Evolutionary conservation across 805 yeast species (phyloP).

Genomic region (Pichia occidentalis): DNA sequence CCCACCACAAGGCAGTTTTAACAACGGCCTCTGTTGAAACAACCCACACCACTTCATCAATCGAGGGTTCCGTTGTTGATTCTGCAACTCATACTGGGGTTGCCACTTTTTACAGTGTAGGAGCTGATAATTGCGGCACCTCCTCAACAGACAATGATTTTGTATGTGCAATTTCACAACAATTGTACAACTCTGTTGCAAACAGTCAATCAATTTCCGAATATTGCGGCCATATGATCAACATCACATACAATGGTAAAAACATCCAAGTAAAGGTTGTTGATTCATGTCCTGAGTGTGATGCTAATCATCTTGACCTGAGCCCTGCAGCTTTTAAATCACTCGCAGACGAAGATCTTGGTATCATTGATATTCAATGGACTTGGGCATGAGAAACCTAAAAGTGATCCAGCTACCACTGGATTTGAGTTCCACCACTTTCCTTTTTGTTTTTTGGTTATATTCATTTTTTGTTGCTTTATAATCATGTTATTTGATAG

Average conservation of each 20-base stretch:
- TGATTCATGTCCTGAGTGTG: conserved; percentile 48
- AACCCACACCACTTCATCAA: conserved; percentile 6
- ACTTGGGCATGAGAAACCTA: conserved; percentile 29
- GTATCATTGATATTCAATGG: conserved; percentile 44
- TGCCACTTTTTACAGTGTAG: conserved; percentile 44
- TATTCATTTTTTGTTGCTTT: too few relatives aligned
- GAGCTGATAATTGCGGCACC: conserved; percentile 47
- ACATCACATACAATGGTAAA: conserved; percentile 40
- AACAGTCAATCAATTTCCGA: conserved; percentile 27
- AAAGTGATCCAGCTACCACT: too few relatives aligned
- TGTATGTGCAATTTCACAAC: conserved; percentile 45
- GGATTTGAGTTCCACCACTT: too few relatives aligned
- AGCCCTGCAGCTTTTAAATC: conserved; percentile 46
- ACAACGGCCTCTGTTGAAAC: conserved; percentile 9
- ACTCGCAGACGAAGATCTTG: conserved; percentile 40
- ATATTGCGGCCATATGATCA: conserved; percentile 46
- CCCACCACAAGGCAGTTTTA: too few relatives aligned
- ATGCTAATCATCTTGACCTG: conserved; percentile 41
- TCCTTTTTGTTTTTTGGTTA: too few relatives aligned
- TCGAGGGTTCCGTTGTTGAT: conserved; percentile 10
- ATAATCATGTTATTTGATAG: too few relatives aligned
- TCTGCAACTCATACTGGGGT: conserved; percentile 30
- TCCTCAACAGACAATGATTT: conserved; percentile 35
- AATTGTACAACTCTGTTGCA: conserved; percentile 30
- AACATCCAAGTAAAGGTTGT: conserved; percentile 47